phyloP scores from a whole-genome alignment of 2,329 filamentous ascomycete species.

The Aspergillus glaucus region DNA sequence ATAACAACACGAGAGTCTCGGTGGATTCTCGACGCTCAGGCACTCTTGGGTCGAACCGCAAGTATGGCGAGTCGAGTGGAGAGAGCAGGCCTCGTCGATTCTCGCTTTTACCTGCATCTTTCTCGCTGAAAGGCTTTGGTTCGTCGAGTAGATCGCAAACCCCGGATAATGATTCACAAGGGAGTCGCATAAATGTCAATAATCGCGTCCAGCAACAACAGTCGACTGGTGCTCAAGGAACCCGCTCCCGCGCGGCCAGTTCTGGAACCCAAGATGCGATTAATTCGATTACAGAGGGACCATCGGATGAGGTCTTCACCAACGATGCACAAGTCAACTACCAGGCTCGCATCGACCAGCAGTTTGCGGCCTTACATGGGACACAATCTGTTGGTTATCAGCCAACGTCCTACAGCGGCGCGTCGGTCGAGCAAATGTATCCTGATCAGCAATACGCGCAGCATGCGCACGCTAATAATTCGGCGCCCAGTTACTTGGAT shows the following conservation, averaged over 20 bases:
- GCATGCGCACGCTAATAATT: slow-evolving; percentile 28
- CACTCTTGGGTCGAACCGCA: slow-evolving; percentile 63
- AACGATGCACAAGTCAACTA: slow-evolving; percentile 31
- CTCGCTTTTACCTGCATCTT: slow-evolving; percentile 60
- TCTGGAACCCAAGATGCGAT: slow-evolving; percentile 28
- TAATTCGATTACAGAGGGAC: slow-evolving; percentile 22
- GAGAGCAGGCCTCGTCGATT: slow-evolving; percentile 61
- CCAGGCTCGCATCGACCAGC: slow-evolving; percentile 36
- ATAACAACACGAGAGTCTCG: slow-evolving; percentile 53
- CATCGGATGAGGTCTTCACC: slow-evolving; percentile 17
- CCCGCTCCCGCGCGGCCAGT: slow-evolving; percentile 25
- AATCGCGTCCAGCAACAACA: slow-evolving; percentile 23
- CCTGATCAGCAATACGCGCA: slow-evolving; percentile 25
- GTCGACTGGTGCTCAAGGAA: slow-evolving; percentile 28
- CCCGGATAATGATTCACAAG: slow-evolving; percentile 37
- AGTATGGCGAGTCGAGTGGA: slow-evolving; percentile 60
- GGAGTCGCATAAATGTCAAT: slow-evolving; percentile 30
- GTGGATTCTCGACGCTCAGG: slow-evolving; percentile 71
- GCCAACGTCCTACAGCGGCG: slow-evolving; percentile 20
- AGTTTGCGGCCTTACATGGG: slow-evolving; percentile 35
- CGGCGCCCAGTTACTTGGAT: slow-evolving; percentile 41
- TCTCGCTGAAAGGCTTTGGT: slow-evolving; percentile 60
- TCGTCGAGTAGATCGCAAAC: slow-evolving; percentile 48
- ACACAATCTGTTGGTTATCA: slow-evolving; percentile 25
- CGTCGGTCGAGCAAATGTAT: slow-evolving; percentile 27